Conservation (phyloP, 345 rosid genomes). For the Melastoma malabathricum region DNA sequence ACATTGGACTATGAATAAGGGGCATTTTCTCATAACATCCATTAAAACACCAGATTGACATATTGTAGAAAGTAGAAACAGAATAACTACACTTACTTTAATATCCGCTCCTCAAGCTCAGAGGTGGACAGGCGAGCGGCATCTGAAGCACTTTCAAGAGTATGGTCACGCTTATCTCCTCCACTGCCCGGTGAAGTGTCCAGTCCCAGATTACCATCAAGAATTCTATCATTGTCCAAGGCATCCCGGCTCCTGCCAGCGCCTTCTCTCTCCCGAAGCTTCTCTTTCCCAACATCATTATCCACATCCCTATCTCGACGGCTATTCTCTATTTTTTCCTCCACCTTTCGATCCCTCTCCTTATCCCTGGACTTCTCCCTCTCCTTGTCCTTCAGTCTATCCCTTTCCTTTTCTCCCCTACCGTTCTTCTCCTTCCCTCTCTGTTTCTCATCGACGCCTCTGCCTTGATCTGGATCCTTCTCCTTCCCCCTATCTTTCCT, state of each 20-base stretch:
- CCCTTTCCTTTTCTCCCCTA: conserved; percentile 27
- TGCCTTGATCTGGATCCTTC: conserved; percentile 21
- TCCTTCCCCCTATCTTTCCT: conserved; percentile 15
- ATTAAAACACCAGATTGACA: background rate
- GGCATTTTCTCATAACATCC: no score
- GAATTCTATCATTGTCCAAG: conserved; percentile 20
- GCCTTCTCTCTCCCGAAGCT: conserved; percentile 26
- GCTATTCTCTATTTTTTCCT: conserved; percentile 25
- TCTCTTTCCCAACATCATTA: conserved; percentile 21
- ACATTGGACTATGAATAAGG: no score
- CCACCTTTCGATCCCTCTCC: conserved; percentile 34
- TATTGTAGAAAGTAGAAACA: background rate
- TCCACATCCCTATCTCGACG: conserved; percentile 21
- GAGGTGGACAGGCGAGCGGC: conserved; percentile 19
- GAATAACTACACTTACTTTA: conserved; percentile 35
- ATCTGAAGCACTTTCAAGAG: conserved; percentile 22
- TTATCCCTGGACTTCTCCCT: conserved; percentile 15
- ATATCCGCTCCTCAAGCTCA: conserved; percentile 49
- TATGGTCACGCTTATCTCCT: conserved; percentile 17
- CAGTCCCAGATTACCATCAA: conserved; percentile 14
- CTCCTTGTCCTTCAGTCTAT: conserved; percentile 13
- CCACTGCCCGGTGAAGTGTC: conserved; percentile 30
- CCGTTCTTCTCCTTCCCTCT: conserved; percentile 33
- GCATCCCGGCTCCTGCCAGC: conserved; percentile 17
- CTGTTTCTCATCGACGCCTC: conserved; percentile 27